Percentiles rank a stretch among this genome's conserved stretches.
phyloP scores from a whole-genome alignment of 2,329 filamentous ascomycete species.

The Herpotrichia juniperi region DNA sequence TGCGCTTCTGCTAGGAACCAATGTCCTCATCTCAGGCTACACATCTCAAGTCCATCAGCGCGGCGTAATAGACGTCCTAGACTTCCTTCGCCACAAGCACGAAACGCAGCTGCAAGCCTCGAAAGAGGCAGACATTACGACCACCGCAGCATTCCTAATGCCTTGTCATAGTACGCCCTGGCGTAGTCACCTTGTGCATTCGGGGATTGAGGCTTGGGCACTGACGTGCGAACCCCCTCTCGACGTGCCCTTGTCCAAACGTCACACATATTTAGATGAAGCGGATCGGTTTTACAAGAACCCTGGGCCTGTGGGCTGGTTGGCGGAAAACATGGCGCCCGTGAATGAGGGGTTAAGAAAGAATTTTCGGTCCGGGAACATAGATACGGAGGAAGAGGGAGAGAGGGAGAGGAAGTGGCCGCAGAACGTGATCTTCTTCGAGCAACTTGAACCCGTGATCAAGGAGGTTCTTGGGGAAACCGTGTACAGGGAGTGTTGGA shows the following conservation, averaged over 20 bases:
- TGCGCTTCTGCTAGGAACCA: conserved; percentile 63
- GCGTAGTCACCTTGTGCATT: conserved; percentile 84
- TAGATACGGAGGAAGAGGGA: conserved; percentile 20
- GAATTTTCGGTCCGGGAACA: conserved; percentile 26
- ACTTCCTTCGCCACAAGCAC: conserved; percentile 77
- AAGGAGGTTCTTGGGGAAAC: conserved; percentile 49
- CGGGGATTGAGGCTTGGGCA: conserved; percentile 78
- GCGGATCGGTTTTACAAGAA: conserved; percentile 86
- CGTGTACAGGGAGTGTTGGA: conserved; percentile 63
- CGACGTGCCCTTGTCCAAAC: conserved; percentile 65
- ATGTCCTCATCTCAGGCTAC: conserved; percentile 75
- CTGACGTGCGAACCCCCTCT: conserved; percentile 91
- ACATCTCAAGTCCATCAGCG: conserved; percentile 76
- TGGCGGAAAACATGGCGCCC: conserved; percentile 52
- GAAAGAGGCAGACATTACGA: conserved; percentile 33
- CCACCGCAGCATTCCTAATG: conserved; percentile 80
- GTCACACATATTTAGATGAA: conserved; percentile 79
- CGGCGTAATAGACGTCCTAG: conserved; percentile 75
- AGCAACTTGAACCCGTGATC: conserved; percentile 60
- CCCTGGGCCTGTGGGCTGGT: conserved; percentile 52
- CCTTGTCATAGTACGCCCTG: conserved; percentile 97
- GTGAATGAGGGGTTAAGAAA: no score
- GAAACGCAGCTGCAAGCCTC: conserved; percentile 49
- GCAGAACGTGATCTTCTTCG: conserved; percentile 60
- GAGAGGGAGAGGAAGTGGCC: conserved; percentile 47